phyloP scores from a whole-genome alignment of 164 flowering plant species.

The Platanus orientalis region DNA sequence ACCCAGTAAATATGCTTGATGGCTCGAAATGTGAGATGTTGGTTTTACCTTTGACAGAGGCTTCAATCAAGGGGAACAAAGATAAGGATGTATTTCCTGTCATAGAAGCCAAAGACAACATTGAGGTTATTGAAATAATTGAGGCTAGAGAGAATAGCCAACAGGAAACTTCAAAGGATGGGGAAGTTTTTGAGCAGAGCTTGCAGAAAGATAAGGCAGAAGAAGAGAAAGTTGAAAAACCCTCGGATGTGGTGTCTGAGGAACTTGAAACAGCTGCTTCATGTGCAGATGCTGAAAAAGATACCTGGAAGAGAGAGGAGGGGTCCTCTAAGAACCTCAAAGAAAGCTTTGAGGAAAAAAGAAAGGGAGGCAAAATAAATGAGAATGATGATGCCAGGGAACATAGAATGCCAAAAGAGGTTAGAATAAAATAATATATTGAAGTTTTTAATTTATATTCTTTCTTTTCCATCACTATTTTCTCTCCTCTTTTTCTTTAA shows the following conservation, averaged over 20 bases:
- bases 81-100: neutral
- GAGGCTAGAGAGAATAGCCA: neutral
- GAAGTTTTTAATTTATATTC: neutral
- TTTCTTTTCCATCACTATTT: neutral
- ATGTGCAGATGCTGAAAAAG: conserved; percentile 5
- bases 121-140: neutral
- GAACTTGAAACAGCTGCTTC: conserved; percentile 6
- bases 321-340: conserved; percentile 5
- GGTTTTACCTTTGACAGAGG: neutral
- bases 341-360: conserved; percentile 15
- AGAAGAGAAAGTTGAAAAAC: conserved; percentile 4
- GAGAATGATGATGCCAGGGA: neutral
- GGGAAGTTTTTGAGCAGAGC: conserved; percentile 4
- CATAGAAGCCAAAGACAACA: conserved; percentile 1
- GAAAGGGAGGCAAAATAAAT: neutral
- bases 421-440: neutral
- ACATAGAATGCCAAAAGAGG: conserved; percentile 13
- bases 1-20: neutral
- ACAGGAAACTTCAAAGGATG: neutral
- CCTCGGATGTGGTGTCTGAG: neutral
- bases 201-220: conserved; percentile 8
- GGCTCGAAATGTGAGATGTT: neutral
- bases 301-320: conserved; percentile 2
- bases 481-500: neutral
- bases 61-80: conserved; percentile 3